Conservation (phyloP, 345 rosid species). For the Eucalyptus fibrosa region DNA sequence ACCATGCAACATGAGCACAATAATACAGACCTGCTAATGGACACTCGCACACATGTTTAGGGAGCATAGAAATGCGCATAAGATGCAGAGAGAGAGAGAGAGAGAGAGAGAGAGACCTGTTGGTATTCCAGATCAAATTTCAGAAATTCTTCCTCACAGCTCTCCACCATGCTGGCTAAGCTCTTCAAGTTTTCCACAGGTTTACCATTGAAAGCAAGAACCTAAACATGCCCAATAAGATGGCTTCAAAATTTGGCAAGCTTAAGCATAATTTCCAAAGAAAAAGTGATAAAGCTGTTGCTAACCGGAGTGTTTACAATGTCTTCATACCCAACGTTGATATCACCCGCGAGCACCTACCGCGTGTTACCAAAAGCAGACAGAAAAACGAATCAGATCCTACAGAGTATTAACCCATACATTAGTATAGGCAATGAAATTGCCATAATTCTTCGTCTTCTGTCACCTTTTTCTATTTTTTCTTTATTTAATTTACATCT, state of each 20-base stretch:
- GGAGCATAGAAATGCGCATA: background rate
- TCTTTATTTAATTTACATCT: background rate
- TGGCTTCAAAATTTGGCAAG: background rate
- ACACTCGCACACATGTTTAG: background rate
- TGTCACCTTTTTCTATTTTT: background rate
- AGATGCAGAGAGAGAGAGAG: background rate
- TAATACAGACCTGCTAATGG: background rate
- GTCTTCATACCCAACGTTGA: constrained; percentile 85
- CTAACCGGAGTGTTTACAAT: constrained; percentile 83
- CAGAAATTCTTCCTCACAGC: constrained; percentile 42
- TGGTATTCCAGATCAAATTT: constrained; percentile 51
- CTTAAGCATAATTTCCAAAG: background rate
- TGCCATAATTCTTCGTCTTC: background rate
- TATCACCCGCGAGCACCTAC: constrained; percentile 91
- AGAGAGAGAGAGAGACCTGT: constrained; percentile 23
- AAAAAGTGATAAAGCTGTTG: background rate
- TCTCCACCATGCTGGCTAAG: constrained; percentile 54
- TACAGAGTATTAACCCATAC: background rate
- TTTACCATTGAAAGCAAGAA: constrained; percentile 48
- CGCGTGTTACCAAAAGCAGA: background rate
- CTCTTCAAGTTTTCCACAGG: constrained; percentile 56
- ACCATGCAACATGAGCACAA: background rate
- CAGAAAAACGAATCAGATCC: background rate
- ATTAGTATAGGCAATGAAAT: background rate
- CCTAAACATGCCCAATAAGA: constrained; percentile 5